Evolutionary conservation across 192 early-diverging fungal species (phyloP), one percentile per base, ranked within the genome.

Genomic region (Entomortierella parvispora): DNA sequence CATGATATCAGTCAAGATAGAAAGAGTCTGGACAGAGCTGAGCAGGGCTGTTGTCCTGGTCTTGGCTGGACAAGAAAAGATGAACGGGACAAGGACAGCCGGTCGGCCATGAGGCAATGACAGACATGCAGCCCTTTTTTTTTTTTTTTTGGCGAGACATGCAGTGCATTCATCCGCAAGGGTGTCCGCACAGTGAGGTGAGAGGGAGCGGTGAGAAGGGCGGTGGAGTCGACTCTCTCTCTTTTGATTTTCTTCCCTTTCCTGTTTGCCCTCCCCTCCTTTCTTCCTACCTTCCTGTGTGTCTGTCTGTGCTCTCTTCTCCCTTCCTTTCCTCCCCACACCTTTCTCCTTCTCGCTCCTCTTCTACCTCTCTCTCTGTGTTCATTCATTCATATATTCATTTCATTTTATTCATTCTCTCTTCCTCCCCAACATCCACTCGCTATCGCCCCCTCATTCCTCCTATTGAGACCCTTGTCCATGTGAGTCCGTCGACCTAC

Each of bases 271-370:
- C 17, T 49, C n/a, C 5, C 20, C 51, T 51, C 28, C 18, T 26
- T 22, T 50, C 48, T 49, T 15, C 10, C 0, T 31, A 14, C 40
- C 32, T 45, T 22, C 31, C 25, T 43, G 37, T 40, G 2, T 54
- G 52, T 54, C 29, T 29, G 18, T 26, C 53, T n/a, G 53, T 55
- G 28, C 29, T 26, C 29, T 55, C 20, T 55, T 55, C 32, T 32
- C 32, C 32, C 29, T 28, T 52, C 29, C 50, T 28, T 29, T 22
- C 18, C 26, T 22, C 50, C 25, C 29, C 50, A 29, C 55, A 42
- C 22, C 34, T 20, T 31, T 11, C 56, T 58, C 65, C 29, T 45
- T 46, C 17, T 20, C 32, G 0, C 31, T 17, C 18, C 8, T 28
- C 42, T 22, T 20, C 28, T 56, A 4, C 5, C 46, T 44, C 1